Base-by-base conservation (phyloP, 169 alveolate genomes). In the Babesia ovata region DNA sequence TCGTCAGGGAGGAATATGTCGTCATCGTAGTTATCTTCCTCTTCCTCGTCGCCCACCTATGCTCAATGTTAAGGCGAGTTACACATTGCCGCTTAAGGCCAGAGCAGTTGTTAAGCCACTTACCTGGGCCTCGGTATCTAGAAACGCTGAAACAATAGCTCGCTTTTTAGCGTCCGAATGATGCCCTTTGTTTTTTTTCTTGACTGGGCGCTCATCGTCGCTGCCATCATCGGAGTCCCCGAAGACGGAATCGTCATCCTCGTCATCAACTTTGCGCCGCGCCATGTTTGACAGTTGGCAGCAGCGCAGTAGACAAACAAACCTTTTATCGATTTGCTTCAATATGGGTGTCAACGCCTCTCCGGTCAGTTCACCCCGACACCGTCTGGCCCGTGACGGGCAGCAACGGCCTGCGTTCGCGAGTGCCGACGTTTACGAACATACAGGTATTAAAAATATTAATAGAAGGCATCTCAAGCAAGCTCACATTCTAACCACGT, bases 121-220 rank as follows among this genome's bases (percentile, higher is more conserved):
- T 36, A 92, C 95, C 70, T 90, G 92, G 28, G 96, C 96, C 69
- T 92, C 96, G 19, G 94, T 92, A 84, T 92, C 96, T 45, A 92
- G 60, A 57, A 91, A 92, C 39, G 95, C 94, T 21, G 94, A 90
- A 16, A 90, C 79, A 52, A 60, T 70, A 10, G 75, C 63, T 12
- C 79, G 74, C 57, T 45, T 79, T 52, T 75, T 85, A 48, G 81
- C 81, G 33, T 84, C 62, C 33, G 87, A 26, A 59, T 53, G 52
- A n/a, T 36, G 82, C 24, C 28, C 22, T 62, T 79, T 79, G 50
- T 70, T 58, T 21, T 79, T 79, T 52, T 70, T 79, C 52, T 65
- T 63, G 52, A 22, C 28, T 22, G 76, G 76, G 14, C 53, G 63
- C n/a, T 67, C 67, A 33, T 67, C 65, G 0, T 50, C 76, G 58